Base-by-base conservation (phyloP, 2,329 filamentous ascomycete genomes). In the Rutstroemia sp. region DNA sequence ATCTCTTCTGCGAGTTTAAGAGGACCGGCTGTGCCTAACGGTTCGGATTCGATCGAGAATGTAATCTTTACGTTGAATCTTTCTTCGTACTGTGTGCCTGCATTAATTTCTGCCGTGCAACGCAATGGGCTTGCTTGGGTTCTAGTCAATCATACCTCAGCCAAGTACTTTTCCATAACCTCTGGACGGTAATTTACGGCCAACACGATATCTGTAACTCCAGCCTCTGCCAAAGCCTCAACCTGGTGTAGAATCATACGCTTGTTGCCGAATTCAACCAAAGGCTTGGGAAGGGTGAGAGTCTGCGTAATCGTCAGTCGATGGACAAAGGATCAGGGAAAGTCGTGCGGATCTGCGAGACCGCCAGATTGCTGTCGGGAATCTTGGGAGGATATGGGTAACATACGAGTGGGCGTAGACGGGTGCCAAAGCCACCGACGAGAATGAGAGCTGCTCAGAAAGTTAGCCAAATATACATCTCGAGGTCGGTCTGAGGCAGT, bases 161-260 rank as follows among this genome's bases (percentile, higher is more conserved):
- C 88, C 65, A 99, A 78, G 62, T 91, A 88, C 68, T 88, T 87
- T 69, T 95, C 92, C 94, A 99, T 97, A 66, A 97, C 84, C 80
- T 99, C 94, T 44, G 92, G 92, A 65, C 92, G 85, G 80, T 99
- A 99, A 82, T 99, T 99, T 74, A 99, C 94, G 60, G 94, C 92
- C 57, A 99, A 84, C 56, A 99, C 92, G 69, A 99, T 95, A 77
- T 97, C 92, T 61, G 90, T 97, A 63, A 97, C 94, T 72, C 92
- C 92, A 58, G 91, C 92, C 59, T 86, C 87, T 65, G 94, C 92
- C 65, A 99, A 82, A 64, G 90, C 91, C 77, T 96, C 91, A 68
- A 99, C 89, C 77, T 99, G 92, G 76, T 97, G 92, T 70, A 95
- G 82, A 74, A 99, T 97, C 92, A 99, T 99, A 72, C 92, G 94